A percentile compares a stretch with the other conserved stretches of the same genome.
These are phyloP conservation scores for Colletotrichum orchidophilum DNA, from an alignment of 2,329 filamentous ascomycete genomes.

Conservation along the genomic window DNA sequence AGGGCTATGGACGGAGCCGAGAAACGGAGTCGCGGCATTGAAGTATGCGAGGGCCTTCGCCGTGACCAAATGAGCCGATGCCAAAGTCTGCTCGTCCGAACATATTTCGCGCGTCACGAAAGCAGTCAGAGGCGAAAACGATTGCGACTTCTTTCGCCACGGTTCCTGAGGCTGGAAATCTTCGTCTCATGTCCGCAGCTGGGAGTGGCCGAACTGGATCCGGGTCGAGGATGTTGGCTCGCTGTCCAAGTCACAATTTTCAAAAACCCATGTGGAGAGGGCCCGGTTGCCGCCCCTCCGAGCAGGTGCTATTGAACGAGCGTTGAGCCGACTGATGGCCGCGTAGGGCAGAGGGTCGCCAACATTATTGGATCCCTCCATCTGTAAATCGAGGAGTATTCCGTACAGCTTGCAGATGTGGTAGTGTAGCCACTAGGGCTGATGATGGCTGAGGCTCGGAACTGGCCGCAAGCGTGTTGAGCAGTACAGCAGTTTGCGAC, in stretches of 20 bases:
- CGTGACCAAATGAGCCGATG: not conserved
- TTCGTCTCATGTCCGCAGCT: constrained; percentile 15
- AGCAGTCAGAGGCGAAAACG: not conserved
- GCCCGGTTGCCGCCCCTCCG: constrained; percentile 14
- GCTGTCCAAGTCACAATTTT: constrained; percentile 14
- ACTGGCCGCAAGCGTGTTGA: constrained; percentile 20
- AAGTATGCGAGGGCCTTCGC: not conserved
- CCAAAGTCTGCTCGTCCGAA: not conserved
- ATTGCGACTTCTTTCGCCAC: not conserved
- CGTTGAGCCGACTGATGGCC: not conserved
- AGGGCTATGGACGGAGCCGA: constrained; percentile 13
- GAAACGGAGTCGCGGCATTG: not conserved
- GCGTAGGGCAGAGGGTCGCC: constrained; percentile 3
- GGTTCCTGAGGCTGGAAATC: not conserved
- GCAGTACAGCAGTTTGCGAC: not conserved
- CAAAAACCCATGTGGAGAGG: not conserved
- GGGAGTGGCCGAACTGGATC: constrained; percentile 7
- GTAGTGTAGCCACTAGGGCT: constrained; percentile 10
- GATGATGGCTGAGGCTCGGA: constrained; percentile 17
- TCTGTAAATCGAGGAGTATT: not conserved
- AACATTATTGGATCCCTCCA: not conserved
- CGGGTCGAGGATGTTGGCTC: constrained; percentile 2
- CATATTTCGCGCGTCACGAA: not conserved
- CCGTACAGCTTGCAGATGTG: not conserved
- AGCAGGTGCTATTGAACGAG: constrained; percentile 5